Percentiles rank a stretch among this genome's conserved stretches.
These are phyloP conservation scores for Dactylellina parvicollis DNA, from an alignment of 2,329 filamentous ascomycete genomes.

Conservation along the genomic window DNA sequence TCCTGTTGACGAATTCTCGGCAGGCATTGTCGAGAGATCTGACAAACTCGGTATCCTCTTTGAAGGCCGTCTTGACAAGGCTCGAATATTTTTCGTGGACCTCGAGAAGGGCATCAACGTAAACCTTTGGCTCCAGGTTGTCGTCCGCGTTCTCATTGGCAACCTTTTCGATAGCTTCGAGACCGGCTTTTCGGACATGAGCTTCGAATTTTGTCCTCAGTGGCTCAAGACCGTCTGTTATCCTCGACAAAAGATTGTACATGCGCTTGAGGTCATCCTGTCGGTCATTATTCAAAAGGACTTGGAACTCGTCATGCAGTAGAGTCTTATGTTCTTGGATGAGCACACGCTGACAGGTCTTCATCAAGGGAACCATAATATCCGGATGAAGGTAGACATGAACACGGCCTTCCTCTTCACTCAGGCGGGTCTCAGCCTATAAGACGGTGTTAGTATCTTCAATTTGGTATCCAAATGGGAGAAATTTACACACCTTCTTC, in stretches of 20 bases:
- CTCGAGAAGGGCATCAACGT: constrained; percentile 92
- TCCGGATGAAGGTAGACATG: constrained; percentile 90
- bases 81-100: constrained; percentile 93
- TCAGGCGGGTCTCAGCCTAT: constrained; percentile 79
- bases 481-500: constrained; percentile 77
- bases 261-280: constrained; percentile 95
- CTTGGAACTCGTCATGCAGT: constrained; percentile 94
- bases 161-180: constrained; percentile 89
- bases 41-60: constrained; percentile 95
- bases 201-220: constrained; percentile 86
- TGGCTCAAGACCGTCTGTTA: constrained; percentile 90
- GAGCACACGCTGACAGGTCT: constrained; percentile 85
- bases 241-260: constrained; percentile 89
- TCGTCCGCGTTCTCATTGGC: constrained; percentile 77
- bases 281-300: constrained; percentile 90
- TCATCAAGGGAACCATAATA: constrained; percentile 84
- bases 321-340: constrained; percentile 87
- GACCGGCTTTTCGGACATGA: constrained; percentile 88
- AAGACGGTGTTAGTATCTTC: too few species aligned
- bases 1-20: constrained; percentile 96
- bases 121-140: constrained; percentile 92
- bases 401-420: constrained; percentile 94
- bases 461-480: background rate
- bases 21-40: constrained; percentile 93
- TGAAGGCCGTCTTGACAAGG: constrained; percentile 90